Evolutionary conservation across 192 early-diverging fungal species (phyloP).

Genomic region (Tieghemiomyces parasiticus): DNA sequence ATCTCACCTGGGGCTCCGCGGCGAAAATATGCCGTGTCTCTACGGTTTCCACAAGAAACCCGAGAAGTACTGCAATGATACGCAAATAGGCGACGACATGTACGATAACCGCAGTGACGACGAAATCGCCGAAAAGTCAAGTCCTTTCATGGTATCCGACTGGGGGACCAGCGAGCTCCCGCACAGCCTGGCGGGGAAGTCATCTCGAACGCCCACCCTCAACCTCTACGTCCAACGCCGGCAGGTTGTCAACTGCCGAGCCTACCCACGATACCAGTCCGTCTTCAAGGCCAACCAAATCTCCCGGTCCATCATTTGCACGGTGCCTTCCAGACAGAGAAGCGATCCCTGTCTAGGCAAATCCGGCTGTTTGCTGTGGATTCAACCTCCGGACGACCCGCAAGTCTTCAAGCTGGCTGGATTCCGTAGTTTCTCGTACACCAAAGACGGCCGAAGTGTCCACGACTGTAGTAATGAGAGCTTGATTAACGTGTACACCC

Average conservation of each 20-base stretch:
- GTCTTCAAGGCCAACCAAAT: background rate
- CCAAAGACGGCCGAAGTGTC: background rate
- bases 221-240: background rate
- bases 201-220: background rate
- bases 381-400: background rate
- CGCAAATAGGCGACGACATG: background rate
- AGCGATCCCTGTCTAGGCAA: background rate
- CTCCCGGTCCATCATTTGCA: background rate
- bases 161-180: background rate
- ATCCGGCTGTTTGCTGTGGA: background rate
- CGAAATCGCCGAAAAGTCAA: background rate
- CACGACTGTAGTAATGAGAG: constrained; percentile 1
- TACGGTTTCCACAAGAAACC: background rate
- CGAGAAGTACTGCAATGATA: background rate
- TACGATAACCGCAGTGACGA: background rate
- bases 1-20: background rate
- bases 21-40: background rate
- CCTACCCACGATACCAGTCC: background rate
- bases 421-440: background rate
- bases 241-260: background rate
- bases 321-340: background rate
- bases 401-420: background rate
- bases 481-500: background rate
- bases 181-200: no score
- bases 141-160: background rate